Conservation (phyloP, 1,284 basidiomycete species). For the Anthracocystis panici-leucophaei region DNA sequence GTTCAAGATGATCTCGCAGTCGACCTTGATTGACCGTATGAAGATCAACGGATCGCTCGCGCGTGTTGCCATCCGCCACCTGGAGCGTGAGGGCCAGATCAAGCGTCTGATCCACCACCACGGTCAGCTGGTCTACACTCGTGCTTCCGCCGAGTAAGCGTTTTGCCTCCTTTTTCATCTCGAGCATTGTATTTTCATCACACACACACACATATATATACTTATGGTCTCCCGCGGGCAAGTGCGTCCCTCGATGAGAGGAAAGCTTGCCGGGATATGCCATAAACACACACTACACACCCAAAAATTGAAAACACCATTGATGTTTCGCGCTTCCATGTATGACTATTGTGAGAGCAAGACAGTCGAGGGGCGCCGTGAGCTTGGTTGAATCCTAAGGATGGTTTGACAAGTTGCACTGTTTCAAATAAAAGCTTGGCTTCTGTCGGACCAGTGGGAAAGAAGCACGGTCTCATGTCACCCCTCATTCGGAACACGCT, state of each 20-base stretch:
- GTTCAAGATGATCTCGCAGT: constrained; percentile 98
- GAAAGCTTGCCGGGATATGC: no score
- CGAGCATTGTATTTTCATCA: constrained; percentile 6
- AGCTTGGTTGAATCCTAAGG: no score
- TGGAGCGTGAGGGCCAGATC: constrained; percentile 95
- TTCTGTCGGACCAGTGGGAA: no score
- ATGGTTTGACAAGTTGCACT: no score
- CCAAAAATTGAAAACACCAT: constrained; percentile 6
- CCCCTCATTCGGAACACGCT: no score
- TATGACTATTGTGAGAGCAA: not conserved
- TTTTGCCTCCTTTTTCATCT: not conserved
- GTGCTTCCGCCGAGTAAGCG: constrained; percentile 54
- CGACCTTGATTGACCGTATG: constrained; percentile 89
- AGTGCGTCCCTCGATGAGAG: no score
- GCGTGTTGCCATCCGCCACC: constrained; percentile 89
- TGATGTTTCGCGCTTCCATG: constrained; percentile 6
- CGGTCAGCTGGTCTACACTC: constrained; percentile 88
- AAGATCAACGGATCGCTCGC: constrained; percentile 96
- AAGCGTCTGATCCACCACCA: constrained; percentile 97
- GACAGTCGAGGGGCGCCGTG: no score
- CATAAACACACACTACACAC: constrained; percentile 7
- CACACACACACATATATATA: not conserved
- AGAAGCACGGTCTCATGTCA: no score
- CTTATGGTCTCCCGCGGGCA: not conserved
- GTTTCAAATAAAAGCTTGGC: no score